Evolutionary conservation across 2,329 filamentous ascomycete genomes (phyloP).

Genomic region (Hawksworthiomyces lignivorus): DNA sequence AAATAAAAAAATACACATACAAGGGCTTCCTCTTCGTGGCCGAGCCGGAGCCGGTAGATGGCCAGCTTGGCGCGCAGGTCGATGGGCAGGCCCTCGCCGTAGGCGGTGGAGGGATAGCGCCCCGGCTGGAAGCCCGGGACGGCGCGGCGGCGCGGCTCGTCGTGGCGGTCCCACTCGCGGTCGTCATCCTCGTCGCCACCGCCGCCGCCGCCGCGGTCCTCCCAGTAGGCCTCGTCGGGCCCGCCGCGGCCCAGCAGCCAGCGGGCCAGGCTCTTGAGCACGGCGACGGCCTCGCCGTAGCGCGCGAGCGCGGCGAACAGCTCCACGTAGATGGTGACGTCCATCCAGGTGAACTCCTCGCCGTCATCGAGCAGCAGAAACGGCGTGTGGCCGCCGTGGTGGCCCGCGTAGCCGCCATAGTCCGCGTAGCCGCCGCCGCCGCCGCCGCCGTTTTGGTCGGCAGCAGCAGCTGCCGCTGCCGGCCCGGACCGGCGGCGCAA

Average conservation of each 20-base stretch:
- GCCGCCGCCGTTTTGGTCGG: no score
- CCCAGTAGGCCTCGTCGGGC: constrained; percentile 68
- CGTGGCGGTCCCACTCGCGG: constrained; percentile 77
- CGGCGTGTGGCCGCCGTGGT: constrained; percentile 7
- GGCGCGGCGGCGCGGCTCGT: constrained; percentile 53
- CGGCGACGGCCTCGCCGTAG: constrained; percentile 57
- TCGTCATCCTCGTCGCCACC: constrained; percentile 60
- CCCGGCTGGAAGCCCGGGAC: constrained; percentile 53
- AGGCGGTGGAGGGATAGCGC: constrained; percentile 47
- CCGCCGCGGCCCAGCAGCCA: constrained; percentile 68
- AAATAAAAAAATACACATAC: constrained; percentile 1
- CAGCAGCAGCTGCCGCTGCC: no score
- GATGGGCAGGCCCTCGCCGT: constrained; percentile 67
- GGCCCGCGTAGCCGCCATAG: no score
- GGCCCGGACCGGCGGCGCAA: constrained; percentile 21
- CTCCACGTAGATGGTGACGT: constrained; percentile 79
- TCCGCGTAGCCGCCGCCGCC: no score
- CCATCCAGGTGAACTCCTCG: constrained; percentile 58
- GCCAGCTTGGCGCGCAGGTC: constrained; percentile 81
- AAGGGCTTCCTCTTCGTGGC: constrained; percentile 63
- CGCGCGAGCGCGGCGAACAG: constrained; percentile 60
- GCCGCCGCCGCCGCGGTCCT: constrained; percentile 62
- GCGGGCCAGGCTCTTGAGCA: constrained; percentile 65
- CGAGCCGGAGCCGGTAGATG: constrained; percentile 68
- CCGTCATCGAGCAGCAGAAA: constrained; percentile 23